Evolutionary conservation across 805 yeast genomes (phyloP).

Genomic region (Wickerhamomyces chambardii): DNA sequence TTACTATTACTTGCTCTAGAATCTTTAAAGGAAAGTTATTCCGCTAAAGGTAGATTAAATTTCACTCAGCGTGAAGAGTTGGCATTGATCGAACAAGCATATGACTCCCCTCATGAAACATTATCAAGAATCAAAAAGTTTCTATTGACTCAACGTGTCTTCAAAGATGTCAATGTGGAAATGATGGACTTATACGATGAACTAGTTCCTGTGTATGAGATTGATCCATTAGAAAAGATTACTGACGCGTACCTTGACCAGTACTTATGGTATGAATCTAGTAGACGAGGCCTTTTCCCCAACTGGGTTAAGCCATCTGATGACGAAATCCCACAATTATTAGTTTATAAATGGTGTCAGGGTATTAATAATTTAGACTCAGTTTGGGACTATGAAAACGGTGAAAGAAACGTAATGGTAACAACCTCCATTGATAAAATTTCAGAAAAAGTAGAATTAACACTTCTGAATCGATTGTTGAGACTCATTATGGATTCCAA

Average conservation of each 20-base stretch:
- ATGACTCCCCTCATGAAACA: constrained; percentile 94
- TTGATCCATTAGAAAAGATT: constrained; percentile 90
- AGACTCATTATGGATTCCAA: constrained; percentile 80
- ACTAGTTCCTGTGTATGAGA: constrained; percentile 74
- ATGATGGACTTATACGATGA: constrained; percentile 89
- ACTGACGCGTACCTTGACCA: constrained; percentile 96
- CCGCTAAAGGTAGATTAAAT: constrained; percentile 68
- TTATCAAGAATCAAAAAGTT: constrained; percentile 76
- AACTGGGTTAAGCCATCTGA: constrained; percentile 96
- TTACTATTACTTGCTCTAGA: constrained; percentile 84
- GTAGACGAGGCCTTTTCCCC: constrained; percentile 79
- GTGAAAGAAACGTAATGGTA: constrained; percentile 77
- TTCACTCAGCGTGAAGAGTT: constrained; percentile 87
- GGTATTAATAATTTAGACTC: constrained; percentile 72
- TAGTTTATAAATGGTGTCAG: constrained; percentile 91
- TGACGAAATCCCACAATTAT: constrained; percentile 83
- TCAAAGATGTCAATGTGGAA: constrained; percentile 79
- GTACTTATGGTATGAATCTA: constrained; percentile 94
- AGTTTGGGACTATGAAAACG: constrained; percentile 73
- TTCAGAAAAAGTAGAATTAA: constrained; percentile 82
- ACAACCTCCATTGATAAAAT: constrained; percentile 65
- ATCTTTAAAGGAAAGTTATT: constrained; percentile 72
- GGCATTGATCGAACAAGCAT: constrained; percentile 91
- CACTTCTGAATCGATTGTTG: constrained; percentile 73
- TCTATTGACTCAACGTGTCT: constrained; percentile 80